Evolutionary conservation across 345 rosid genomes (phyloP), one percentile per base, ranked within the genome.

Genomic region (Garcia nutans): DNA sequence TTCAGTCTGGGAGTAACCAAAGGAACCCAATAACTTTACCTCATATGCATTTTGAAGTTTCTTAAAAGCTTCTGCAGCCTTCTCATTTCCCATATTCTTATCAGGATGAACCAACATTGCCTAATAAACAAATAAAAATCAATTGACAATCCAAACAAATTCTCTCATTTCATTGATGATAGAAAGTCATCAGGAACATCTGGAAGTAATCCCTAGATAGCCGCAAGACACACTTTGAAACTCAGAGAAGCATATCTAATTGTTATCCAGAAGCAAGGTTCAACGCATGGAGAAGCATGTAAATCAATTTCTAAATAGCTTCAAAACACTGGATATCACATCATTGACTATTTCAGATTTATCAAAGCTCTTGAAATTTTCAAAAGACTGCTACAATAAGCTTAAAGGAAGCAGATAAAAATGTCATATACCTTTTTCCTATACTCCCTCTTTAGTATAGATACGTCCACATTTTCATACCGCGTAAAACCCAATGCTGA

Each of bases 91-190:
- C 93, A 88, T 94, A 70, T 96, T 96, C 87, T 96, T 92, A 78
- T 96, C 99, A 17, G 99, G 99, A 89, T 96, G 99, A 76, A 96
- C 98, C 82, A 92, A 78, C 97, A 93, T 96, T 54, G 98, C 98
- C 99, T 96, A 78, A 68, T 23, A 78, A 82, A 56, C 72, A 72
- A 78, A 73, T 70, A 19, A 63, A 83, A 9, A 67, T 28, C 44
- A 72, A 45, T 72, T 33, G 49, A 47, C 57, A 55, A 50, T 70
- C 55, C 78, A 74, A 24, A 64, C 24, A 61, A 57, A 16, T 71
- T 62, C 10, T 74, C 52, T 55, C 41, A 1, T 45, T 57, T 64
- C 47, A 50, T 52, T 61, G 17, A 31, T 55, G 60, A 24, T 20
- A 33, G 31, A 45, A 71, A n/a, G 55, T 42, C 41, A 67, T 20